These are phyloP conservation scores for Schwanniomyces vanrijiae DNA, from an alignment of 805 yeast species.

Conservation along the genomic window DNA sequence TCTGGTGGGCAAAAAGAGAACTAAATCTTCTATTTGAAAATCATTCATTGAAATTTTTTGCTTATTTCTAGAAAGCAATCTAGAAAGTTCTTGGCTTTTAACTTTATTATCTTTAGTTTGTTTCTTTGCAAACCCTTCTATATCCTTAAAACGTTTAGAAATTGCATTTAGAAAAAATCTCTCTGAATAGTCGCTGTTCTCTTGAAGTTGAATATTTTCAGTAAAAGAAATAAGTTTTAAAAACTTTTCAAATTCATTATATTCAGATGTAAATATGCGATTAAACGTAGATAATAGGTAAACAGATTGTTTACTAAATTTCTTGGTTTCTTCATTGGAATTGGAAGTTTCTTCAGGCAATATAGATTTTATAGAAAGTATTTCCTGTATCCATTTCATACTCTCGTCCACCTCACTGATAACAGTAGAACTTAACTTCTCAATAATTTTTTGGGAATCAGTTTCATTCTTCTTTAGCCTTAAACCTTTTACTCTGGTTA, in stretches of 20 bases:
- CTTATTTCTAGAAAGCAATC: constrained; percentile 31
- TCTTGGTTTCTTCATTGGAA: constrained; percentile 10
- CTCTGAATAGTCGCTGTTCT: constrained; percentile 15
- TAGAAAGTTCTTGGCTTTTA: constrained; percentile 47
- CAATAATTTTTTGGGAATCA: constrained; percentile 30
- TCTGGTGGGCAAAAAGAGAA: constrained; percentile 79
- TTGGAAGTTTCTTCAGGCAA: constrained; percentile 6
- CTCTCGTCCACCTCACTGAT: constrained; percentile 37
- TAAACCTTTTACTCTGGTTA: constrained; percentile 80
- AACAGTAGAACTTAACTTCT: constrained; percentile 39
- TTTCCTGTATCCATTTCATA: constrained; percentile 49
- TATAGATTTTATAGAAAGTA: constrained; percentile 12
- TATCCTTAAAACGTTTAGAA: constrained; percentile 79
- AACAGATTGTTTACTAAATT: constrained; percentile 12
- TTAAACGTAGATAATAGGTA: constrained; percentile 16
- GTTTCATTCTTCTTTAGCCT: constrained; percentile 43
- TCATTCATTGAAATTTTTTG: constrained; percentile 64
- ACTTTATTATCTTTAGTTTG: constrained; percentile 69
- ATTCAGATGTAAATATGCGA: constrained; percentile 14
- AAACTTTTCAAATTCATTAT: constrained; percentile 16
- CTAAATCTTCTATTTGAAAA: constrained; percentile 75
- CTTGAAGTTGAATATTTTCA: constrained; percentile 24
- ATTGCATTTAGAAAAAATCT: constrained; percentile 45
- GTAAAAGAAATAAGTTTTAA: constrained; percentile 25
- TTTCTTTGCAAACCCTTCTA: constrained; percentile 84